Conservation (phyloP, 345 rosid species). For the Odontarrhena argentea region DNA sequence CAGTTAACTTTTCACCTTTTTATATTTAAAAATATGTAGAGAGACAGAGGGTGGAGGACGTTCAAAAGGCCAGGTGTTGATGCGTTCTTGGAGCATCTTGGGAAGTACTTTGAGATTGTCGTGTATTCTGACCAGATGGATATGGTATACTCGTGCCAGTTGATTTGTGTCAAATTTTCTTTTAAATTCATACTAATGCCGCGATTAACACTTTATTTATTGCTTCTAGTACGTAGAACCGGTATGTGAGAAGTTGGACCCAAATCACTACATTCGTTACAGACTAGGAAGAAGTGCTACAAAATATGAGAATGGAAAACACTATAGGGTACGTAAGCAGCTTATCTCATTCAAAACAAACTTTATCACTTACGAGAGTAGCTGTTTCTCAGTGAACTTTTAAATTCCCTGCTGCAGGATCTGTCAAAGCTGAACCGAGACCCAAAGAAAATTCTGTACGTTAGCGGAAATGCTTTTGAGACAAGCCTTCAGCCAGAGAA, state of each 20-base stretch:
- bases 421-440: conserved; percentile 96
- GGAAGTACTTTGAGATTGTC: conserved; percentile 77
- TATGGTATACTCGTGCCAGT: conserved; percentile 54
- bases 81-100: conserved; percentile 91
- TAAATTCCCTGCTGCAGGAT: conserved; percentile 59
- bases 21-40: conserved; percentile 46
- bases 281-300: conserved; percentile 83
- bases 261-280: conserved; percentile 62
- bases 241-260: conserved; percentile 84
- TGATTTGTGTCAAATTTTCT: background rate
- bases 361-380: background rate
- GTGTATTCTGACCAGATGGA: conserved; percentile 81
- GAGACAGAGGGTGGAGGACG: conserved; percentile 99
- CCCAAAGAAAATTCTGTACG: conserved; percentile 72
- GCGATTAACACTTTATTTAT: conserved; percentile 16
- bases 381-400: conserved; percentile 21
- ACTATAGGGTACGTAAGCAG: conserved; percentile 66
- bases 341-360: conserved; percentile 10
- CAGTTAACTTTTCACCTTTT: conserved; percentile 10
- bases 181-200: conserved; percentile 4
- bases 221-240: conserved; percentile 74
- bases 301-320: conserved; percentile 87
- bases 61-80: conserved; percentile 98
- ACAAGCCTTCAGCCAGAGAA: conserved; percentile 91
- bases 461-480: conserved; percentile 84